Evolutionary conservation across 1,284 basidiomycete genomes (phyloP), one percentile per base, ranked within the genome.

Genomic region (Gomphus bonarii): DNA sequence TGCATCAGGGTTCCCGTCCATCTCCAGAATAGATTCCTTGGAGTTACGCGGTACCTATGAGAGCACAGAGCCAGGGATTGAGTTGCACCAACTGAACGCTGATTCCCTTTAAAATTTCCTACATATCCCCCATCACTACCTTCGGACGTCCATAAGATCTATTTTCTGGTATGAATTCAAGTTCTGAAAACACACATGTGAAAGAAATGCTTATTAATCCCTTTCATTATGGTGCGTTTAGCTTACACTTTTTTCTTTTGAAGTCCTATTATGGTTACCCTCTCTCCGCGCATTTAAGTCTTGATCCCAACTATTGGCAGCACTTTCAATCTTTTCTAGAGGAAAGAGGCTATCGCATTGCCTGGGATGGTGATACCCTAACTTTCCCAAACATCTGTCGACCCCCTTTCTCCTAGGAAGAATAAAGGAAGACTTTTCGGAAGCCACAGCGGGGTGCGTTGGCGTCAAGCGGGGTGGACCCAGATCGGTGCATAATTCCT

Each of bases 321-420:
- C 46, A 48, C 16, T 48, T 48, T 16, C 28, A 48, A 31, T n/a
- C 46, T 16, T 48, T 48, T 8, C 10, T 48, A 28, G 9, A 25
- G 10, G 46, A 25, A 7, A 48, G 12, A 31, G 46, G 46, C 6
- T 48, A 48, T 48, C 46, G 28, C 11, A 14, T 48, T n/a, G 11
- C 52, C 7, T 6, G 0, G 40, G 42, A 54, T 44, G 52, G 52
- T 22, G 52, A 42, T 43, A 51, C 3, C 16, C 6, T 36, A 22
- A 16, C 3, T 51, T 33, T 18, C 2, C 52, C 28, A 25, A 33
- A 54, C 25, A 11, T 54, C 52, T 5, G 7, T 22, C 18, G 36
- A 54, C n/a, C 52, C 52, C 10, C 43, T 54, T 33, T 43, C 52
- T 12, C 52, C 51, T n/a, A n/a, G n/a, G n/a, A 2, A 42, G 50